Percentiles rank a stretch among this genome's conserved stretches.
Conservation (phyloP, 2,329 filamentous ascomycete genomes). For the Xylaria sp. region DNA sequence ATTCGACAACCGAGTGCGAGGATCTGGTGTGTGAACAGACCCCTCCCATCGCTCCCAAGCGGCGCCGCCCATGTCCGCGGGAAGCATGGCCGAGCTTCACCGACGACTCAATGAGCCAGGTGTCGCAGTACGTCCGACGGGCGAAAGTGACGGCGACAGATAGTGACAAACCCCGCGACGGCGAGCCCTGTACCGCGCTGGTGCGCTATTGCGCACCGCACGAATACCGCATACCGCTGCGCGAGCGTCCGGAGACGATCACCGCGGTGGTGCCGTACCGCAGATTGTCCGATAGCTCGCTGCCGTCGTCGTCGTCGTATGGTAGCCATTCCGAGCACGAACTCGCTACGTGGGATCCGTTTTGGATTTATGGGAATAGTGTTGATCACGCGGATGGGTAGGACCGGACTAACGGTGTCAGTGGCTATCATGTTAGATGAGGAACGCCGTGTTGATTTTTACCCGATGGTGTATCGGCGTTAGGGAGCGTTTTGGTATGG, state of each 20-base stretch:
- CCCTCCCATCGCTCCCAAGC: not conserved
- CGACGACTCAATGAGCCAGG: not conserved
- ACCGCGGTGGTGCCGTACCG: not conserved
- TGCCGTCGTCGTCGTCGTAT: not conserved
- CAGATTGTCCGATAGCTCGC: not conserved
- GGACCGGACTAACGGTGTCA: too few relatives aligned
- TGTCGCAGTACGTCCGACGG: not conserved
- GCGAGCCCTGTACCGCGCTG: not conserved
- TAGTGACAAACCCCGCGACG: not conserved
- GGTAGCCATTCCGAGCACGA: not conserved
- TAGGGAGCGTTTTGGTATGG: not conserved
- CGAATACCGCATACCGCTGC: too few relatives aligned
- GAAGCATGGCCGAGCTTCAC: not conserved
- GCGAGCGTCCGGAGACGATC: not conserved
- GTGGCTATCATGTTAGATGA: too few relatives aligned
- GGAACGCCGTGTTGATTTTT: not conserved
- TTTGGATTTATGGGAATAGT: not conserved
- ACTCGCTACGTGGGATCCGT: not conserved
- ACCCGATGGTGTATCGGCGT: not conserved
- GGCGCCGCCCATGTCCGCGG: not conserved
- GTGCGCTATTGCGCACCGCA: too few relatives aligned
- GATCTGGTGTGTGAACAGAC: not conserved
- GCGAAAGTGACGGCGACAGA: not conserved
- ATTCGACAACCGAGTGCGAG: not conserved
- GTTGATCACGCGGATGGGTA: too few relatives aligned